Evolutionary conservation across 805 yeast species (phyloP).

Genomic region (Grigorovia transvaalensis): DNA sequence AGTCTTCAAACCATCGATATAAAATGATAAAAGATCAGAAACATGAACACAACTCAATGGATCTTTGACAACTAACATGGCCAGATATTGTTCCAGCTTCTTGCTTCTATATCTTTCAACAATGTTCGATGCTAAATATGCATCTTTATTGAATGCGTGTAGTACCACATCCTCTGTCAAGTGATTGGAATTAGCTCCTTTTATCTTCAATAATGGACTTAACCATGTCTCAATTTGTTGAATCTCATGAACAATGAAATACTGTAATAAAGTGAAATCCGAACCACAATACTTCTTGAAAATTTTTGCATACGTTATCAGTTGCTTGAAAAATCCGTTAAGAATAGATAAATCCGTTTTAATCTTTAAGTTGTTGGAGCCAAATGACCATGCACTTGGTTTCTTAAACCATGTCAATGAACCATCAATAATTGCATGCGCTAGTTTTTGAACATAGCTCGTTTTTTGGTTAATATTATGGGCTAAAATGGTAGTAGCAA

Average conservation of each 20-base stretch:
- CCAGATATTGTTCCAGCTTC: slow-evolving; percentile 29
- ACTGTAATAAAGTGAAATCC: slow-evolving; percentile 45
- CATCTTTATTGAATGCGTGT: slow-evolving; percentile 55
- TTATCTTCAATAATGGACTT: slow-evolving; percentile 29
- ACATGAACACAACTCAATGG: slow-evolving; percentile 40
- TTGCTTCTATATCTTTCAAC: slow-evolving; percentile 41
- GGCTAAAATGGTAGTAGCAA: slow-evolving; percentile 54
- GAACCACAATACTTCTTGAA: slow-evolving; percentile 29
- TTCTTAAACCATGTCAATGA: slow-evolving; percentile 70
- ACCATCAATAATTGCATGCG: slow-evolving; percentile 44
- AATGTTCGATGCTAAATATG: slow-evolving; percentile 62
- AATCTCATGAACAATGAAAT: slow-evolving; percentile 69
- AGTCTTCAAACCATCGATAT: slow-evolving; percentile 5
- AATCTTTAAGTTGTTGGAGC: slow-evolving; percentile 64
- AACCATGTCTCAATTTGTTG: slow-evolving; percentile 69
- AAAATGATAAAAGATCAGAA: slow-evolving; percentile 13
- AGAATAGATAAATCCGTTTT: slow-evolving; percentile 58
- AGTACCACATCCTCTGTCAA: slow-evolving; percentile 31
- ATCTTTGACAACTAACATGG: slow-evolving; percentile 36
- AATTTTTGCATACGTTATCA: slow-evolving; percentile 10
- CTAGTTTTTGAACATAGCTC: slow-evolving; percentile 36
- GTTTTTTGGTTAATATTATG: slow-evolving; percentile 44
- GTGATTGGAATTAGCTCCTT: slow-evolving; percentile 29
- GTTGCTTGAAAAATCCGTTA: slow-evolving; percentile 34
- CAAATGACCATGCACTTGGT: slow-evolving; percentile 64